phyloP scores from a whole-genome alignment of 805 yeast genomes.

The Wickerhamomyces hampshirensis region DNA sequence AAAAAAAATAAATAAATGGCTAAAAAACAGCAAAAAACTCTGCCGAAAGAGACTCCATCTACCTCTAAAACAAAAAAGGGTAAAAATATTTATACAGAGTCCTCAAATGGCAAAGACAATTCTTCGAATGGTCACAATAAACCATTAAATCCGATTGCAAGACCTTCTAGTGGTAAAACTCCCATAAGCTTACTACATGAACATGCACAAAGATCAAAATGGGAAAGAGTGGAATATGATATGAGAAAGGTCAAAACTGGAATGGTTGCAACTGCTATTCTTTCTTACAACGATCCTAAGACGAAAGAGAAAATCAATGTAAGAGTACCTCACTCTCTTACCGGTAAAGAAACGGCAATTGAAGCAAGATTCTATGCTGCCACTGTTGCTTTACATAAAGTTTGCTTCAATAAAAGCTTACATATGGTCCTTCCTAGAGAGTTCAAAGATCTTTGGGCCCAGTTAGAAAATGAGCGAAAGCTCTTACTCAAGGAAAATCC shows the following conservation, averaged over 20 bases:
- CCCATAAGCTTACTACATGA: slow-evolving; percentile 87
- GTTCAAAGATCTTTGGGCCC: slow-evolving; percentile 75
- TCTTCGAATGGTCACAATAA: slow-evolving; percentile 4
- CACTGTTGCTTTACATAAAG: slow-evolving; percentile 76
- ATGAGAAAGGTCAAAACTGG: slow-evolving; percentile 55
- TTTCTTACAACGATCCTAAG: slow-evolving; percentile 77
- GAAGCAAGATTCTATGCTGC: slow-evolving; percentile 93
- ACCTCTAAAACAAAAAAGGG: slow-evolving; percentile 12
- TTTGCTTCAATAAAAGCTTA: slow-evolving; percentile 76
- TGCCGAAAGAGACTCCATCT: slow-evolving; percentile 5
- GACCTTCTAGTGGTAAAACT: slow-evolving; percentile 58
- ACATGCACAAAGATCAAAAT: slow-evolving; percentile 79
- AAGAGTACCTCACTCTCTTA: slow-evolving; percentile 45
- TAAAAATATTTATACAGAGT: slow-evolving; percentile 4
- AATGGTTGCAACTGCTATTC: slow-evolving; percentile 55
- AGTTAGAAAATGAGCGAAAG: slow-evolving; percentile 58
- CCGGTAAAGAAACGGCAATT: slow-evolving; percentile 72
- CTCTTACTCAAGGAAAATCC: slow-evolving; percentile 41
- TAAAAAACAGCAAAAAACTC: slow-evolving; percentile 7
- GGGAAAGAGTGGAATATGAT: slow-evolving; percentile 83
- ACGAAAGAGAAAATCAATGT: slow-evolving; percentile 62
- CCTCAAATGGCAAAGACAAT: slow-evolving; percentile 4
- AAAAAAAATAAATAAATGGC: too few species aligned
- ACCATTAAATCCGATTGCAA: slow-evolving; percentile 13
- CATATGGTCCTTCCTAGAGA: slow-evolving; percentile 84